Conservation (phyloP, 139 green algal genomes). For the Spirogloea muscicola region DNA sequence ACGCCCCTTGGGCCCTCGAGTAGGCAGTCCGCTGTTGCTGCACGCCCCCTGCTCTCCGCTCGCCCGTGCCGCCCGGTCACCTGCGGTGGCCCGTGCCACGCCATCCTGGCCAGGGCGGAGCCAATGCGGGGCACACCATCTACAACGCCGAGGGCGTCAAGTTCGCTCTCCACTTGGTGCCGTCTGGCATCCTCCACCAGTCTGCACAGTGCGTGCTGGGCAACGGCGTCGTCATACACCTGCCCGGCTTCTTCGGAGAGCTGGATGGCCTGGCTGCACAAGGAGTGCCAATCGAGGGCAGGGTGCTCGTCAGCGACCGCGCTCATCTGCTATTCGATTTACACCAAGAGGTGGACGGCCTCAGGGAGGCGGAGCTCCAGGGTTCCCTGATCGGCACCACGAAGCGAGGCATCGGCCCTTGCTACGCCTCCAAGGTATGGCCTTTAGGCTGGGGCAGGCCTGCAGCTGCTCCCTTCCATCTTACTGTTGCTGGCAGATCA, state of each 20-base stretch:
- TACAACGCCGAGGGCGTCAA: conserved; percentile 93
- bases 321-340: conserved; percentile 98
- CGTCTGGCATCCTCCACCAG: conserved; percentile 93
- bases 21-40: too few species aligned
- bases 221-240: conserved; percentile 95
- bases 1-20: too few species aligned
- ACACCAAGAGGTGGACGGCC: conserved; percentile 89
- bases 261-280: conserved; percentile 60
- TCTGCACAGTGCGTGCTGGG: conserved; percentile 86
- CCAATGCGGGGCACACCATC: conserved; percentile 99
- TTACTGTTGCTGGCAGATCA: too few species aligned
- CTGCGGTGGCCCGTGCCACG: too few species aligned
- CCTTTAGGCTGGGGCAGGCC: too few species aligned
- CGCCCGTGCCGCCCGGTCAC: too few species aligned
- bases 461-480: too few species aligned
- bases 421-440: conserved; percentile 83
- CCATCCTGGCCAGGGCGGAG: conserved; percentile 82
- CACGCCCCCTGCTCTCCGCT: too few species aligned
- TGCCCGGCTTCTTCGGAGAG: conserved; percentile 92
- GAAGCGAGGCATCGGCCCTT: conserved; percentile 94
- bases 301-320: conserved; percentile 56
- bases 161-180: conserved; percentile 96
- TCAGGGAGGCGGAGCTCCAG: conserved; percentile 84
- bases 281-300: conserved; percentile 37
- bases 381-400: conserved; percentile 95